Percentiles rank a stretch among this genome's conserved stretches.
Conservation (phyloP, 2,329 filamentous ascomycete genomes). For the Colletotrichum tanaceti region DNA sequence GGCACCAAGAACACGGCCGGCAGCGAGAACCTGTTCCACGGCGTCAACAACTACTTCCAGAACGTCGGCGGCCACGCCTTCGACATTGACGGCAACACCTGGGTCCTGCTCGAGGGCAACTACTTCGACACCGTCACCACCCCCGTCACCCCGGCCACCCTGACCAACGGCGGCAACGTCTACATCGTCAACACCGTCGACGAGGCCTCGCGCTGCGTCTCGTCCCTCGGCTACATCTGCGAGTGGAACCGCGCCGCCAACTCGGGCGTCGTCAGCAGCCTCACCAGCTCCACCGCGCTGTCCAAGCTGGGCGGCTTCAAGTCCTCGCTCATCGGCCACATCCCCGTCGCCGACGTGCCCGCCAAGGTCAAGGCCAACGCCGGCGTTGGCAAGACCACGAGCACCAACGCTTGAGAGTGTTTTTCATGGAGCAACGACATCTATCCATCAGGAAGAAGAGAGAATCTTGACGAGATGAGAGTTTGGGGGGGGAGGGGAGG, state of each 20-base stretch:
- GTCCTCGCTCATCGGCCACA: slow-evolving; percentile 41
- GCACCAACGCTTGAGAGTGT: slow-evolving; percentile 22
- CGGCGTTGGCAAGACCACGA: slow-evolving; percentile 43
- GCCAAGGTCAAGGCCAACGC: slow-evolving; percentile 43
- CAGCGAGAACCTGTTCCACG: slow-evolving; percentile 43
- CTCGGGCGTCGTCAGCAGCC: slow-evolving; percentile 37
- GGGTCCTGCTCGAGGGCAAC: slow-evolving; percentile 46
- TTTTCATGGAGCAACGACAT: too few relatives aligned
- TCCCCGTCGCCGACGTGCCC: slow-evolving; percentile 42
- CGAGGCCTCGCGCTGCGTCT: slow-evolving; percentile 42
- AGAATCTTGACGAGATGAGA: too few relatives aligned
- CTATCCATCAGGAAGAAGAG: too few relatives aligned
- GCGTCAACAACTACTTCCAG: slow-evolving; percentile 48
- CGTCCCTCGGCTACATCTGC: slow-evolving; percentile 43
- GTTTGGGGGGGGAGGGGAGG: too few relatives aligned
- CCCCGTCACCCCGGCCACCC: slow-evolving; percentile 48
- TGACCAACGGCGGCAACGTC: slow-evolving; percentile 43
- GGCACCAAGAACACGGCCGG: slow-evolving; percentile 35
- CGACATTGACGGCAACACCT: slow-evolving; percentile 59
- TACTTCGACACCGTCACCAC: slow-evolving; percentile 55
- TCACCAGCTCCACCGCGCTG: slow-evolving; percentile 37
- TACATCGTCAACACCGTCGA: slow-evolving; percentile 45
- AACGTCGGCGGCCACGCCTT: slow-evolving; percentile 57
- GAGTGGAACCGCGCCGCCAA: slow-evolving; percentile 43
- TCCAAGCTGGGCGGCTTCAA: slow-evolving; percentile 42